Base-by-base conservation (phyloP, 2,329 filamentous ascomycete genomes). In the Pyrenophora teres region DNA sequence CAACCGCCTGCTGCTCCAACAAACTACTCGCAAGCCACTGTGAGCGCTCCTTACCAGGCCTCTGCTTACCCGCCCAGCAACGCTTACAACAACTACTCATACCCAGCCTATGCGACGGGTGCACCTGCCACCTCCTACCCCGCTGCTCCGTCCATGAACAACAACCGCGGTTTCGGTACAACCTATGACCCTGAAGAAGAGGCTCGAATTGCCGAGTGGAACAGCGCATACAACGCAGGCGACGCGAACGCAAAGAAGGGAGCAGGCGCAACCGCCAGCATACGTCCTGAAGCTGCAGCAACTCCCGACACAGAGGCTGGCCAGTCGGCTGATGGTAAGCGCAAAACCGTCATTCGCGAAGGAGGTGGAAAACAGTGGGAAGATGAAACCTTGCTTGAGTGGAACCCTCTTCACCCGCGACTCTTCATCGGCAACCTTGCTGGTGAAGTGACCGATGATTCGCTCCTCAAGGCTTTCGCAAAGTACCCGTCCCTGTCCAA, bases 351-450 rank as follows among this genome's bases (percentile, higher is more conserved):
- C 0, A 81, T 91, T 41, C 88, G 94, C 33, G 83, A 89, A 55
- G 94, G 93, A 43, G 94, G 94, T 56, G 94, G 94, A 48, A 90
- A 96, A 78, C 89, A 86, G 52, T 99, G 94, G 94, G 88, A 89
- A 19, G 94, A 99, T 71, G 82, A 89, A 50, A 84, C 88, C 0
- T 83, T 99, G 3, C 83, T 97, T 2, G 94, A 97, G 72, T 99
- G 94, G 94, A 92, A 97, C 69, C 93, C 93, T 1, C 84, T 89
- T 23, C 94, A 99, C 72, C 89, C 96, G 68, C 90, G 94, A 31
- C 85, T 99, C 37, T 97, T 97, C 74, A 92, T 97, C 13, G 94
- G 94, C 59, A 99, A 99, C 73, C 83, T 99, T 44, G 94, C 94
- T 35, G 94, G 94, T 62, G 94, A 99, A 78, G 94, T 96, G 25